Evolutionary conservation across 1,284 basidiomycete species (phyloP).

Genomic region (Ganoderma boninense): DNA sequence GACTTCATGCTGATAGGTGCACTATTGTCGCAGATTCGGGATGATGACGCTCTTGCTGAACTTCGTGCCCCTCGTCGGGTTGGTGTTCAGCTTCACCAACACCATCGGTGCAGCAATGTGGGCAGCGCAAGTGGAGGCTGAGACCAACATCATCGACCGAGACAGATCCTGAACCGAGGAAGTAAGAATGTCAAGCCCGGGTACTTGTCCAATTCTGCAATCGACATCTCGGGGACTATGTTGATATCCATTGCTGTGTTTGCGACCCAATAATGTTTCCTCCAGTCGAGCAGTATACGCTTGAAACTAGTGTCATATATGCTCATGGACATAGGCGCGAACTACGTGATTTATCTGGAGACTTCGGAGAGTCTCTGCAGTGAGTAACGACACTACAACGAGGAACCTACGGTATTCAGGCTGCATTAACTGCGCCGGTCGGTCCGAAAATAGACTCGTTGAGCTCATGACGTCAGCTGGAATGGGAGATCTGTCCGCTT

Average conservation of each 20-base stretch:
- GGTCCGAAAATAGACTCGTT: background rate
- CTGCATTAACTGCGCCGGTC: background rate
- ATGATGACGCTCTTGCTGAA: constrained; percentile 65
- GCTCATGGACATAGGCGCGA: too few species aligned
- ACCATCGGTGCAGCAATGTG: constrained; percentile 78
- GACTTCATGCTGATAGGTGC: background rate
- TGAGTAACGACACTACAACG: too few species aligned
- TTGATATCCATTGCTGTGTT: background rate
- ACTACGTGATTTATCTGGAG: too few species aligned
- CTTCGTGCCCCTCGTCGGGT: constrained; percentile 66
- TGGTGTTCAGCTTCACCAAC: constrained; percentile 61
- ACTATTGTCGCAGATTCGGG: constrained; percentile 57
- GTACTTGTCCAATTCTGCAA: background rate
- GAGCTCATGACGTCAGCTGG: background rate
- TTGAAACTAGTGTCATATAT: too few species aligned
- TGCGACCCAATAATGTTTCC: too few species aligned
- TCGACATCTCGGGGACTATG: background rate
- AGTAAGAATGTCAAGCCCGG: constrained; percentile 5
- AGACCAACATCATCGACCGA: constrained; percentile 37
- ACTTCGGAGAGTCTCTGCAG: too few species aligned
- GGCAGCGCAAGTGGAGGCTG: constrained; percentile 69
- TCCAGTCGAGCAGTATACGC: too few species aligned
- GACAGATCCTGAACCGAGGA: constrained; percentile 1
- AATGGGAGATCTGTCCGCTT: background rate
- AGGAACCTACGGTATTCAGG: too few species aligned